Evolutionary conservation across 305 asterid genomes (phyloP).

Genomic region (Fraxinus baroniana): DNA sequence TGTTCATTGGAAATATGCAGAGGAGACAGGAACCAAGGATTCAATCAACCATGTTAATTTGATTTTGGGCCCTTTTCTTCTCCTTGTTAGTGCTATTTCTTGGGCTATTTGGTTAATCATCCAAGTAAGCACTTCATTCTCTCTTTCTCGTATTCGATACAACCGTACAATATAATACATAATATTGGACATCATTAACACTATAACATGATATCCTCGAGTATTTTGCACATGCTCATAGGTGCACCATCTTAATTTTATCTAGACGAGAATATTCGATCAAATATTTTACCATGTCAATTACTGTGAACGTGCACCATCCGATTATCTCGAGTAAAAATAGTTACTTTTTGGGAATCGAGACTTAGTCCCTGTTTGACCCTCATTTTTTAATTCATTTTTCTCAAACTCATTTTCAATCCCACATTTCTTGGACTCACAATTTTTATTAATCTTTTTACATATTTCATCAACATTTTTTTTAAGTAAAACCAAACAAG

Average conservation of each 20-base stretch:
- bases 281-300: not conserved
- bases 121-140: constrained; percentile 45
- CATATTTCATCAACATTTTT: not conserved
- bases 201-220: not conserved
- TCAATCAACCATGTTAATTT: constrained; percentile 40
- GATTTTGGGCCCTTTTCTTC: constrained; percentile 65
- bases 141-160: not conserved
- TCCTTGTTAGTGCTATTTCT: constrained; percentile 65
- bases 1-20: constrained; percentile 76
- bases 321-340: not conserved
- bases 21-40: constrained; percentile 34
- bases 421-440: not conserved
- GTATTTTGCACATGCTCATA: not conserved
- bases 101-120: constrained; percentile 81
- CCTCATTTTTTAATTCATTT: not conserved
- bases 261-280: not conserved
- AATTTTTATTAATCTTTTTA: too few species aligned
- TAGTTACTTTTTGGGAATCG: not conserved
- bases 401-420: not conserved
- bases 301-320: not conserved
- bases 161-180: not conserved
- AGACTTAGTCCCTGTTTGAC: not conserved
- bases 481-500: not conserved
- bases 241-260: not conserved
- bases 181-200: not conserved